phyloP scores from a whole-genome alignment of 352 stramenopile species.

The Globisporangium okanoganense region DNA sequence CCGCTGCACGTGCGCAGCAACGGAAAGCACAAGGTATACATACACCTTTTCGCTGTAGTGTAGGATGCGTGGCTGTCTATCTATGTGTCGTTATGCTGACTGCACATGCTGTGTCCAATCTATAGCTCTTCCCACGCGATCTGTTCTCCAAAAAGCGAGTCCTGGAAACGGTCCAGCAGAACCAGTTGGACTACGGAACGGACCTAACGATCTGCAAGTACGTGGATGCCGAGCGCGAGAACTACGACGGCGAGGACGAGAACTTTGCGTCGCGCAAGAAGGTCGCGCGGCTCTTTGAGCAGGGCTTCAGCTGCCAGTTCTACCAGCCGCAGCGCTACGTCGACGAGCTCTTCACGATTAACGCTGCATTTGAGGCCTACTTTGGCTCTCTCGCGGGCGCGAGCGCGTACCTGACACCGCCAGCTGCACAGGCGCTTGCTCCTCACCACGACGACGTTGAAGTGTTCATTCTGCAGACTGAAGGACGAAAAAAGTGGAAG shows the following conservation, averaged over 20 bases:
- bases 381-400: constrained; percentile 76
- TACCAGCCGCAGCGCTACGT: constrained; percentile 86
- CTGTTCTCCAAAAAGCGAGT: constrained; percentile 73
- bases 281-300: constrained; percentile 56
- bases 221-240: constrained; percentile 56
- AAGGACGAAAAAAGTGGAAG: constrained; percentile 88
- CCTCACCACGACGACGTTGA: constrained; percentile 86
- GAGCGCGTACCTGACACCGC: constrained; percentile 79
- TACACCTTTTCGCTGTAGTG: background rate
- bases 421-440: constrained; percentile 74
- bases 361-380: constrained; percentile 70
- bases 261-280: constrained; percentile 44
- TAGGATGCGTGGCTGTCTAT: background rate
- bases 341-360: constrained; percentile 68
- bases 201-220: constrained; percentile 81
- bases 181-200: constrained; percentile 51
- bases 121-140: constrained; percentile 42
- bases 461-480: constrained; percentile 83
- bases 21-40: constrained; percentile 32
- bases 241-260: constrained; percentile 60
- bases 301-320: constrained; percentile 84
- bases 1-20: constrained; percentile 60
- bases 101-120: background rate
- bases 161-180: constrained; percentile 54
- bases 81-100: background rate